Evolutionary conservation across 2,329 filamentous ascomycete genomes (phyloP).

Genomic region (Lecanicillium sp.): DNA sequence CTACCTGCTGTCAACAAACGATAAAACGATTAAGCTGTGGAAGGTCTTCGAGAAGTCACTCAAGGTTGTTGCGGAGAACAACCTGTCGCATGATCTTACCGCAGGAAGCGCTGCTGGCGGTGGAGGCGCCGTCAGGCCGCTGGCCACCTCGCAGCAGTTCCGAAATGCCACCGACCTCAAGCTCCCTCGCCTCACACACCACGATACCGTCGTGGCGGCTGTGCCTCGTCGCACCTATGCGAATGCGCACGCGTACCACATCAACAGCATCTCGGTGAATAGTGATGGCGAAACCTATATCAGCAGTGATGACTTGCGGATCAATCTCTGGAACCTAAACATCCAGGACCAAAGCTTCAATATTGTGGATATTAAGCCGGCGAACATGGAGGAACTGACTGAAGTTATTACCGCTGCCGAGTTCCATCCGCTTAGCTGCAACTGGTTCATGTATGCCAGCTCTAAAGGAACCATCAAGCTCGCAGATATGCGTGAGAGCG

Average conservation of each 20-base stretch:
- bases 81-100: constrained; percentile 89
- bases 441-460: constrained; percentile 99
- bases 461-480: constrained; percentile 99
- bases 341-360: constrained; percentile 99
- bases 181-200: constrained; percentile 91
- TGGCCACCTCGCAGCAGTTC: constrained; percentile 64
- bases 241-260: constrained; percentile 98
- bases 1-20: constrained; percentile 96
- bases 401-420: constrained; percentile 98
- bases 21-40: constrained; percentile 99
- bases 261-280: constrained; percentile 99
- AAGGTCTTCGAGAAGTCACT: constrained; percentile 99
- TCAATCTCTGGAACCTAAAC: constrained; percentile 98
- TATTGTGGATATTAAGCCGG: constrained; percentile 99
- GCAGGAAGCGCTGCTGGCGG: constrained; percentile 66
- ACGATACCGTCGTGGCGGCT: constrained; percentile 95
- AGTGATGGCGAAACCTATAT: constrained; percentile 99
- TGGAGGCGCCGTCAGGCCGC: constrained; percentile 68
- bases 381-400: constrained; percentile 98
- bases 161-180: constrained; percentile 78
- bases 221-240: constrained; percentile 95
- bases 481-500: constrained; percentile 96
- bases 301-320: constrained; percentile 93
- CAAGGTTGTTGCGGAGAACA: constrained; percentile 98
- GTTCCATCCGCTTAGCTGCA: constrained; percentile 94